A percentile compares a stretch with the other conserved stretches of the same genome.
Conservation (phyloP, 2,329 filamentous ascomycete species). For the Trichoderma citrinoviride region DNA sequence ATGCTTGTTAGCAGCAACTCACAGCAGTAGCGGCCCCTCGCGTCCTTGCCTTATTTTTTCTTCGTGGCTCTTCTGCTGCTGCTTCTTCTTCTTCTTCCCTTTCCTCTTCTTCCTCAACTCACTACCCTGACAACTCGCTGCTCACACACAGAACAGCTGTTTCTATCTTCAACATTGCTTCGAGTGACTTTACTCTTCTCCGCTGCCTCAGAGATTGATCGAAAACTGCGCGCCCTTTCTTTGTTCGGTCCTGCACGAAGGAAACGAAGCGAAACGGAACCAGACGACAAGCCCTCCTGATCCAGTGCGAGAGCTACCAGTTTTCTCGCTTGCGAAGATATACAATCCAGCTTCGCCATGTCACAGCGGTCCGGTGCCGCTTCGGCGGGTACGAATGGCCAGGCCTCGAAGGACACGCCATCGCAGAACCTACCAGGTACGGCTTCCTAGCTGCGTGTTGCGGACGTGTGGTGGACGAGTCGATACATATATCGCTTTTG, state of each 20-base stretch:
- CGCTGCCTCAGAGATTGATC: not conserved
- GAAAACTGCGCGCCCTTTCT: not conserved
- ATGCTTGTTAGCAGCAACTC: not conserved
- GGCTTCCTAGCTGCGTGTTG: conserved; percentile 21
- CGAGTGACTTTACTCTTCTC: not conserved
- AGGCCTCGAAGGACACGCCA: conserved; percentile 31
- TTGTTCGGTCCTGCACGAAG: not conserved
- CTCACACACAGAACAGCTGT: not conserved
- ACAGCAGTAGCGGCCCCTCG: conserved; percentile 8
- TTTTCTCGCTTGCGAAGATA: no score
- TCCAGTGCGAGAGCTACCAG: not conserved
- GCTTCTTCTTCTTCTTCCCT: not conserved
- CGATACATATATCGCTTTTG: not conserved
- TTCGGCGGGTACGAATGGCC: conserved; percentile 30
- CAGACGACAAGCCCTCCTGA: conserved; percentile 1
- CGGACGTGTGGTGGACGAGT: not conserved
- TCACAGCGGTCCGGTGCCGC: conserved; percentile 57
- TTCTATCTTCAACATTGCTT: not conserved
- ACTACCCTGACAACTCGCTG: not conserved
- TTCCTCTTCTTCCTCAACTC: not conserved
- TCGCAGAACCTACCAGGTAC: conserved; percentile 36
- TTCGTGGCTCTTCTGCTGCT: not conserved
- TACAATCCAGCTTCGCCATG: conserved; percentile 42
- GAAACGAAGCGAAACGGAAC: not conserved
- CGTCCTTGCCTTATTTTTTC: not conserved